A percentile compares a stretch with the other conserved stretches of the same genome.
These are phyloP conservation scores for Magnusiomyces fungicola DNA, from an alignment of 1,139 yeast species.

Conservation along the genomic window DNA sequence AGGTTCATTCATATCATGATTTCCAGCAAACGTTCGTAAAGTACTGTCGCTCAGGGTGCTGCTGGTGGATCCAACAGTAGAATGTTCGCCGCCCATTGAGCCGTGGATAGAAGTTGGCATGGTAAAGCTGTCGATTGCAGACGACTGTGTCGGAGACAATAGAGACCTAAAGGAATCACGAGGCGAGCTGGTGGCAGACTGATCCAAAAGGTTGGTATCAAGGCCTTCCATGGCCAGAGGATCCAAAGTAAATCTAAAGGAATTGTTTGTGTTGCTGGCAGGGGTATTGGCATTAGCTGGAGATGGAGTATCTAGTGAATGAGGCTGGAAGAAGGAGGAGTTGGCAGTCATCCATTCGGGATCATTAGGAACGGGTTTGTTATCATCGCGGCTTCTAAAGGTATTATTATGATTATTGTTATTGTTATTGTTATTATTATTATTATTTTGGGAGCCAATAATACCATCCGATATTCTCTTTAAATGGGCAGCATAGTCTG, in stretches of 20 bases:
- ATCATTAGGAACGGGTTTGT: background rate
- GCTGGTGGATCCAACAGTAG: background rate
- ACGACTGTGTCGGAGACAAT: background rate
- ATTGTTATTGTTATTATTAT: too few relatives aligned
- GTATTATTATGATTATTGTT: background rate
- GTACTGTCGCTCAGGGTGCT: background rate
- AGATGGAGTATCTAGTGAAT: background rate
- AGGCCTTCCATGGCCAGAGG: conserved; percentile 32
- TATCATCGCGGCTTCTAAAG: conserved; percentile 5
- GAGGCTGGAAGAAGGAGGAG: background rate
- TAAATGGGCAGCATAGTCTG: too few relatives aligned
- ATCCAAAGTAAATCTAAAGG: conserved; percentile 29
- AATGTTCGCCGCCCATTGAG: background rate
- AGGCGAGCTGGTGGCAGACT: background rate
- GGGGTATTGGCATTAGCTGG: background rate
- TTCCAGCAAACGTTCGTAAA: background rate
- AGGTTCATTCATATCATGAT: background rate
- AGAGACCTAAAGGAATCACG: background rate
- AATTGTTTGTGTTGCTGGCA: conserved; percentile 13
- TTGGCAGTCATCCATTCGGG: background rate
- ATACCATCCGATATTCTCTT: background rate
- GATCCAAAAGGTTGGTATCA: conserved; percentile 16
- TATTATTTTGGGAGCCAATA: too few relatives aligned
- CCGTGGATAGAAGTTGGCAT: background rate
- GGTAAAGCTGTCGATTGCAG: background rate